A percentile compares a stretch with the other conserved stretches of the same genome.
Conservation (phyloP, 2,329 filamentous ascomycete genomes). For the Cytospora paraplurivora region DNA sequence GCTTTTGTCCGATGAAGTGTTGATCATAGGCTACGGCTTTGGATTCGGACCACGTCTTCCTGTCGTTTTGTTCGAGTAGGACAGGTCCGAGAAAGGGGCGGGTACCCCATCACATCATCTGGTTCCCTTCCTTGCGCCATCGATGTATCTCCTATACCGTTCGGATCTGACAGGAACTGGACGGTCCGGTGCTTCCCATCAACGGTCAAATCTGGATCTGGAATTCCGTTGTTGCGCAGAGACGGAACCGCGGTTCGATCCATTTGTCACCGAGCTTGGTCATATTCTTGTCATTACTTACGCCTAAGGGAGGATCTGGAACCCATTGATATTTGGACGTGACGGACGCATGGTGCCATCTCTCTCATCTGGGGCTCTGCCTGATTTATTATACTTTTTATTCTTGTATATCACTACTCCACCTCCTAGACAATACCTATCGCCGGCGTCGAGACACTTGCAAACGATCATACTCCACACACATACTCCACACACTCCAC, state of each 20-base stretch:
- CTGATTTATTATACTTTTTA: not conserved
- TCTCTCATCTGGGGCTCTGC: constrained; percentile 1
- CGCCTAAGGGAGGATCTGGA: constrained; percentile 14
- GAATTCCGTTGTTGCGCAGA: constrained; percentile 2
- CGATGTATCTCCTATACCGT: constrained; percentile 18
- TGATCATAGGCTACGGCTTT: constrained; percentile 14
- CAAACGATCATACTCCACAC: not conserved
- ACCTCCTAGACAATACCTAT: not conserved
- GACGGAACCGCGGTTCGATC: constrained; percentile 14
- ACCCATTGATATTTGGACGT: constrained; percentile 23
- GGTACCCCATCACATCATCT: constrained; percentile 14
- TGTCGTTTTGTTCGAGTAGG: constrained; percentile 24
- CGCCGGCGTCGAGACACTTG: constrained; percentile 2
- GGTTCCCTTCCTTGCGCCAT: constrained; percentile 7
- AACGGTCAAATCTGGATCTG: constrained; percentile 4
- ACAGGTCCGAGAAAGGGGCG: constrained; percentile 6
- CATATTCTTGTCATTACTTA: constrained; percentile 16
- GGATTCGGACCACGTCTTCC: not conserved
- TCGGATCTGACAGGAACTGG: constrained; percentile 27
- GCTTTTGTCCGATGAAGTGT: constrained; percentile 15
- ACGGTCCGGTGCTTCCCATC: not conserved
- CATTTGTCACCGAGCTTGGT: constrained; percentile 23
- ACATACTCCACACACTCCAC: not conserved
- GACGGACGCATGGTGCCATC: constrained; percentile 14
- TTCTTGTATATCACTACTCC: not conserved